Base-by-base conservation (phyloP, 148 eudicot species). In the Rhododendron mucronatum region DNA sequence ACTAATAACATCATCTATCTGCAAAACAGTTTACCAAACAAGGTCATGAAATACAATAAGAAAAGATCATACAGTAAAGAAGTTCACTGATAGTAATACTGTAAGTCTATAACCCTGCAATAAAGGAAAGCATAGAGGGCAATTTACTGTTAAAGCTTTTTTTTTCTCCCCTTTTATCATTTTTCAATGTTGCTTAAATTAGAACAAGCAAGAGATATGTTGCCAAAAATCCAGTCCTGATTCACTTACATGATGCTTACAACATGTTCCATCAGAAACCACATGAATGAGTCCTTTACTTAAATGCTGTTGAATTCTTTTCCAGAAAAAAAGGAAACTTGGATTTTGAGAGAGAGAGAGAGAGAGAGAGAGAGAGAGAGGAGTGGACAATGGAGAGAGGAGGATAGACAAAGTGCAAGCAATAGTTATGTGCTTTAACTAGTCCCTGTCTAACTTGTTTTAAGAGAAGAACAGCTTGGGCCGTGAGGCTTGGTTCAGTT, bases 1-100 rank as follows among this genome's bases (percentile, higher is more conserved):
- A 88, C 87, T 92, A 84, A 96, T 96, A 53, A 95, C 98, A 74
- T 96, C 97, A 85, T 96, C 99, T 87, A 96, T 95, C 99, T 96
- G 91, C 85, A 89, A 41, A 76, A 33, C 65, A 83, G 20, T 55
- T 15, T 75, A 73, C 75, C 71, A 53, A 71, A 85, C 44, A 50
- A 35, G 55, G 48, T 16, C 10, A 30, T 28, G n/a, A 78, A 65
- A 48, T 41, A 81, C 33, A 39, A 26, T 15, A 48, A 63, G 81
- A 73, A 18, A 80, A 47, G n/a, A 30, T 85, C 44, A 20, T 15
- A 61, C 11, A 14, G 51, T 41, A 73, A 39, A n/a, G 73, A 20
- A 82, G 83, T 53, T 14, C 13, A 30, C 76, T 71, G 23, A 23
- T n/a, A 65, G 13, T 65, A 71, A 71, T 67, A 26, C 33, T 67